These are phyloP conservation scores for Monilinia fructicola DNA, from an alignment of 2,329 filamentous ascomycete species.

Conservation along the genomic window DNA sequence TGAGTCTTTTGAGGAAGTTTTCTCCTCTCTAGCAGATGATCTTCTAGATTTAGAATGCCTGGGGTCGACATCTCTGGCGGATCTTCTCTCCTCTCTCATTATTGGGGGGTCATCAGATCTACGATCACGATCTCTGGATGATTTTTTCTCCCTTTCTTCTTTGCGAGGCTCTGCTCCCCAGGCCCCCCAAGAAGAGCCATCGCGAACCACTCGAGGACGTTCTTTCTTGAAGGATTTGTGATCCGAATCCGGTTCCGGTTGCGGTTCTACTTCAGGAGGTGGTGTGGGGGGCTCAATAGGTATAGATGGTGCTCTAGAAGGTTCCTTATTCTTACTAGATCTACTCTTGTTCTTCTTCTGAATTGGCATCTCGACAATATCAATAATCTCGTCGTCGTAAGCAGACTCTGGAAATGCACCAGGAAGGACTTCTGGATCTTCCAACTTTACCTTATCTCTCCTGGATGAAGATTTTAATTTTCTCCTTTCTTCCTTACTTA, in stretches of 20 bases:
- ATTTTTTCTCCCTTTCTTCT: slow-evolving; percentile 43
- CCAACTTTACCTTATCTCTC: slow-evolving; percentile 12
- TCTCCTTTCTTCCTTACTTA: slow-evolving; percentile 16
- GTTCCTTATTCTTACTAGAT: slow-evolving; percentile 41
- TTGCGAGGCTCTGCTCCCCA: slow-evolving; percentile 60
- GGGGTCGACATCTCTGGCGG: slow-evolving; percentile 53
- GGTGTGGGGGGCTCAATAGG: slow-evolving; percentile 43
- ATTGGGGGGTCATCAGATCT: slow-evolving; percentile 22
- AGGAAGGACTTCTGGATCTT: slow-evolving; percentile 11
- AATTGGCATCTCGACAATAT: slow-evolving; percentile 51
- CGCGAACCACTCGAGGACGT: slow-evolving; percentile 71
- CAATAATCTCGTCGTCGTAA: slow-evolving; percentile 31
- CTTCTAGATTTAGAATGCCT: slow-evolving; percentile 57
- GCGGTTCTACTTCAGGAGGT: slow-evolving; percentile 39
- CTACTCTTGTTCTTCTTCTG: slow-evolving; percentile 46
- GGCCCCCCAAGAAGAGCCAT: slow-evolving; percentile 69
- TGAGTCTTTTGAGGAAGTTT: slow-evolving; percentile 65
- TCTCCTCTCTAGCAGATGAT: slow-evolving; percentile 59
- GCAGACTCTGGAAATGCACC: slow-evolving; percentile 9
- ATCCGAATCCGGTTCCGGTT: slow-evolving; percentile 49
- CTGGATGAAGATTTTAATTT: slow-evolving; percentile 12
- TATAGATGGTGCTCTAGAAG: slow-evolving; percentile 39
- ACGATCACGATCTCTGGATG: slow-evolving; percentile 39
- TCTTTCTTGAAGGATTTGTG: slow-evolving; percentile 68
- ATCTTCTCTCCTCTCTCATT: slow-evolving; percentile 38